Base-by-base conservation (phyloP, 805 yeast species). In the Teunomyces aglyptinius region DNA sequence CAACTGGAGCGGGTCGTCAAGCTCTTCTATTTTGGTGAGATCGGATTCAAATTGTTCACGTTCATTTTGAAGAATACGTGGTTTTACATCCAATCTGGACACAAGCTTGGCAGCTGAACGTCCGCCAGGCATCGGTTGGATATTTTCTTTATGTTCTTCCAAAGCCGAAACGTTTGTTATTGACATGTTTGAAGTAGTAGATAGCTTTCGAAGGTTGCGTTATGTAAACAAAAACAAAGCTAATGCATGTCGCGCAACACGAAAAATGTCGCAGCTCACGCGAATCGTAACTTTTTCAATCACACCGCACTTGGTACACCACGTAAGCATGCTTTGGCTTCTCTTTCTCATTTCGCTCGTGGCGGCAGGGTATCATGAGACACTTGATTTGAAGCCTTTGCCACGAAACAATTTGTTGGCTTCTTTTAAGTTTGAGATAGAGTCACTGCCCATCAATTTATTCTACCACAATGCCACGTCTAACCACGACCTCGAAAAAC, bases 1-100 rank as follows among this genome's bases (percentile, higher is more conserved):
- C 1, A 82, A 79, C 50, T 86, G 89, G 18, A 90, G 61, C 0
- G 97, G 97, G 61, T 91, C 97, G 65, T 90, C 96, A 35, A 82
- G 61, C 12, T 83, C 89, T 4, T 81, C 85, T 6, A 81, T 51
- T 1, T 70, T 70, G 7, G 60, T 59, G 11, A 90, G 58, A n/a
- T 61, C 65, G 2, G 57, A 55, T 57, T 87, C 95, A 51, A 77
- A 76, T 32, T 60, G 58, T 8, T 66, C 61, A 39, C 84, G 60
- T 53, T 80, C 74, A 6, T 60, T 53, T 11, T 28, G 48, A 27
- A 58, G 57, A 53, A 44, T 52, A 44, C 59, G 61, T 13, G 39
- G 39, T 36, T 71, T 61, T 41, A 55, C 63, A 15, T 44, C 48
- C 5, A 41, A 20, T 46, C 55, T 35, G 26, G 58, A 40, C 59